Conservation (phyloP, 106 monocot genomes). For the Acanthochlamys bracteata region DNA sequence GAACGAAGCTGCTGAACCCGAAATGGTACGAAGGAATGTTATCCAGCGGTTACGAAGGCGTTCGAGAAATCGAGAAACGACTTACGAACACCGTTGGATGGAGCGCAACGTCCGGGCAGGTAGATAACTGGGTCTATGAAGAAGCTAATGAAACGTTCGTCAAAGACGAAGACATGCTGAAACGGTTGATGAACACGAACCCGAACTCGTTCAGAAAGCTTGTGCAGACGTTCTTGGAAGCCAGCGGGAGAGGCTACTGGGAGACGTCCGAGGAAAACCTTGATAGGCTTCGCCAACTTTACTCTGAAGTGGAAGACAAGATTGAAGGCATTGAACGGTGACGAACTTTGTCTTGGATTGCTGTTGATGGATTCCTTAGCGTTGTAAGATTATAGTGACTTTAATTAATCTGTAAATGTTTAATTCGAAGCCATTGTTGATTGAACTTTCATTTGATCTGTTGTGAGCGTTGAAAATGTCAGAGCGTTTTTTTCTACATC, state of each 20-base stretch:
- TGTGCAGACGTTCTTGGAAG: slow-evolving; percentile 77
- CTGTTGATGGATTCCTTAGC: background rate
- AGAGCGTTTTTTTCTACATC: too few relatives aligned
- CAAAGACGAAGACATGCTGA: slow-evolving; percentile 64
- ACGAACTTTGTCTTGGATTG: background rate
- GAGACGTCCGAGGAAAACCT: slow-evolving; percentile 76
- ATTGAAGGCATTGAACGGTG: slow-evolving; percentile 71
- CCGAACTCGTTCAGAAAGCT: slow-evolving; percentile 79
- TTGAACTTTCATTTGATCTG: too few relatives aligned
- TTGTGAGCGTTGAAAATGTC: too few relatives aligned
- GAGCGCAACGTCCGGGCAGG: slow-evolving; percentile 82
- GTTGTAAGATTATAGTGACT: too few relatives aligned
- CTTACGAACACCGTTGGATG: slow-evolving; percentile 79
- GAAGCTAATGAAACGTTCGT: slow-evolving; percentile 75
- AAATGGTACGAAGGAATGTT: slow-evolving; percentile 92
- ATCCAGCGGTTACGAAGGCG: slow-evolving; percentile 69
- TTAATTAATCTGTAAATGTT: too few relatives aligned
- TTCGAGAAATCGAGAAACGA: slow-evolving; percentile 77
- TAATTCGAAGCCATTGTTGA: too few relatives aligned
- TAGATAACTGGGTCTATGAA: slow-evolving; percentile 84
- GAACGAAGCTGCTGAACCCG: slow-evolving; percentile 77
- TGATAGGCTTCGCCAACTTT: slow-evolving; percentile 46
- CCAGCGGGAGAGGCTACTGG: slow-evolving; percentile 75
- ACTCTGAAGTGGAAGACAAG: slow-evolving; percentile 79
- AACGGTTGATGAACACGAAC: slow-evolving; percentile 53